phyloP scores from a whole-genome alignment of 441 rosid genomes.

The Biscutella laevigata region DNA sequence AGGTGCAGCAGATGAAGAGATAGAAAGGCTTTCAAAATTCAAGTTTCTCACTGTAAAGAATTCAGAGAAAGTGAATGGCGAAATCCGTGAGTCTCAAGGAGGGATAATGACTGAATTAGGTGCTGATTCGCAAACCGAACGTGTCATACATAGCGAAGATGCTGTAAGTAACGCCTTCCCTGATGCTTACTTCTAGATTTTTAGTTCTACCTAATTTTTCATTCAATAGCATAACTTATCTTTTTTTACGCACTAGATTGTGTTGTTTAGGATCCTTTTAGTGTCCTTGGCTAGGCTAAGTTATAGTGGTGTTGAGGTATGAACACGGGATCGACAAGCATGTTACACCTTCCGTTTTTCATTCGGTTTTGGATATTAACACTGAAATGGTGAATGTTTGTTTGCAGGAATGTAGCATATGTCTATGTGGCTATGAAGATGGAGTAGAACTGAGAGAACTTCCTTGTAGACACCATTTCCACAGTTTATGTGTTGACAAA shows the following conservation, averaged over 20 bases:
- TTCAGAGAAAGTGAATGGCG: conserved; percentile 38
- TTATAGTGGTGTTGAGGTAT: too few relatives aligned
- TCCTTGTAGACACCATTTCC: conserved; percentile 63
- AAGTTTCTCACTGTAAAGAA: conserved; percentile 30
- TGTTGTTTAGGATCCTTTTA: too few relatives aligned
- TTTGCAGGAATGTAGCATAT: conserved; percentile 59
- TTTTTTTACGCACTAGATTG: too few relatives aligned
- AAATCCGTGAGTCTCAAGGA: conserved; percentile 32
- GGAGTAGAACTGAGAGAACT: conserved; percentile 46
- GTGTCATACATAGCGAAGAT: conserved; percentile 38
- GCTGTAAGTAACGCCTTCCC: conserved; percentile 63
- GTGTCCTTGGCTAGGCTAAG: too few relatives aligned
- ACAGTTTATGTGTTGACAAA: conserved; percentile 48
- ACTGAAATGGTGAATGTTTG: background rate
- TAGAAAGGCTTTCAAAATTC: conserved; percentile 43
- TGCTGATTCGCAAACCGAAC: conserved; percentile 31
- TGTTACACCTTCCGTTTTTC: too few relatives aligned
- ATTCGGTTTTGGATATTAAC: background rate
- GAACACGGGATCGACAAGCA: too few relatives aligned
- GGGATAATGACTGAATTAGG: conserved; percentile 48
- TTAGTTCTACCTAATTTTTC: too few relatives aligned
- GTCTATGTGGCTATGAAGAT: conserved; percentile 50
- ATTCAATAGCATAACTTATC: too few relatives aligned
- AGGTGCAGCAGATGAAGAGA: conserved; percentile 66
- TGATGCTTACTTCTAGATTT: too few relatives aligned